Conservation (phyloP, 441 rosid species). For the Croton laevigatus region DNA sequence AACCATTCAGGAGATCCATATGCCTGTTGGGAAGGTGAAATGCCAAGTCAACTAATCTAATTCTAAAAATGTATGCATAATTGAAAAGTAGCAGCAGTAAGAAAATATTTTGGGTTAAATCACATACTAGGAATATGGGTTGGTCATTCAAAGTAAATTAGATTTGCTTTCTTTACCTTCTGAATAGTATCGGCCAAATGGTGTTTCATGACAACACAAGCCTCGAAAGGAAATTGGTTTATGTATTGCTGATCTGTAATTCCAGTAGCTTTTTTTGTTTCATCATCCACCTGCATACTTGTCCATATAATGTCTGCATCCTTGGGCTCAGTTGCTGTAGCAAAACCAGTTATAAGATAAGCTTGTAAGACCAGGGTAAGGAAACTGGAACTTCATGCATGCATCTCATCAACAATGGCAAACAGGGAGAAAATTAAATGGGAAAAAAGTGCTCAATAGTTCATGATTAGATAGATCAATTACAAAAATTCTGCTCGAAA, state of each 20-base stretch:
- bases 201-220: slow-evolving; percentile 97
- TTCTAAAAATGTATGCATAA: slow-evolving; percentile 6
- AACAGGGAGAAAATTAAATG: neutral
- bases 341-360: slow-evolving; percentile 14
- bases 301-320: slow-evolving; percentile 94
- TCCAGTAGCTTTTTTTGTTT: slow-evolving; percentile 63
- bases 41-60: slow-evolving; percentile 19
- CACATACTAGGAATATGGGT: neutral
- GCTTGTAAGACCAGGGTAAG: slow-evolving; percentile 6
- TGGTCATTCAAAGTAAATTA: neutral
- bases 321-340: slow-evolving; percentile 68
- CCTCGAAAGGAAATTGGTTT: slow-evolving; percentile 93
- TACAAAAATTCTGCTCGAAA: neutral
- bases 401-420: neutral
- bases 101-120: neutral
- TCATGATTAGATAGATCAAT: neutral
- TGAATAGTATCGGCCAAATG: slow-evolving; percentile 92
- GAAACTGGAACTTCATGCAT: neutral
- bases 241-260: slow-evolving; percentile 69
- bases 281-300: slow-evolving; percentile 79
- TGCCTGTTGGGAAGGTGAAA: slow-evolving; percentile 48
- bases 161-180: slow-evolving; percentile 43
- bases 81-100: neutral
- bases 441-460: neutral
- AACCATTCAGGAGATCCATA: slow-evolving; percentile 82